Evolutionary conservation across 352 stramenopile species (phyloP).

Genomic region (Hyaloperonospora brassicae): DNA sequence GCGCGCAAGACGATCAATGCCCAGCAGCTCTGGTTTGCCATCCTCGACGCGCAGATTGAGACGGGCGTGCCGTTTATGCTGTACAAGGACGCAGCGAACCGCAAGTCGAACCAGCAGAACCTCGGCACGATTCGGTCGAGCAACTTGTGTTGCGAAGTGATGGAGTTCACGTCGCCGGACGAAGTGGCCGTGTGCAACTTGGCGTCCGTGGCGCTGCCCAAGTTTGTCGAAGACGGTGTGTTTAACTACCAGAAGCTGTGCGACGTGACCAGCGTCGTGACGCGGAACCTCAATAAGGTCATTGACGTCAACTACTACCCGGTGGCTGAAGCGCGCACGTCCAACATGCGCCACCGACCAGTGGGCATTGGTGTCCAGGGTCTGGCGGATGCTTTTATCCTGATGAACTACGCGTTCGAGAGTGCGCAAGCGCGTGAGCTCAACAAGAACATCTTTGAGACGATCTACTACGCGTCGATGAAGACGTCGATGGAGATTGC

Average conservation of each 20-base stretch:
- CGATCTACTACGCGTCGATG: slow-evolving; percentile 97
- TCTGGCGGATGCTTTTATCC: slow-evolving; percentile 96
- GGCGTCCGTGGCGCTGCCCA: slow-evolving; percentile 94
- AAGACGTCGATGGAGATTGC: slow-evolving; percentile 95
- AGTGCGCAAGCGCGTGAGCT: slow-evolving; percentile 84
- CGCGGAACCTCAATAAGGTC: slow-evolving; percentile 97
- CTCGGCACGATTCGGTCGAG: slow-evolving; percentile 98
- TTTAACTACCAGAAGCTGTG: slow-evolving; percentile 97
- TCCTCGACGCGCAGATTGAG: slow-evolving; percentile 98
- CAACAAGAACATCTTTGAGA: slow-evolving; percentile 99
- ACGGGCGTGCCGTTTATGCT: slow-evolving; percentile 99
- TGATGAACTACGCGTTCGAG: slow-evolving; percentile 96
- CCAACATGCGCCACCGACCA: slow-evolving; percentile 97
- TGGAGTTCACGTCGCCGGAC: slow-evolving; percentile 97
- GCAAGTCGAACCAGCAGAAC: slow-evolving; percentile 99
- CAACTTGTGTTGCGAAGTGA: slow-evolving; percentile 99
- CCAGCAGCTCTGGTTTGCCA: slow-evolving; percentile 97
- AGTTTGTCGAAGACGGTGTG: slow-evolving; percentile 83
- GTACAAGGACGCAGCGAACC: slow-evolving; percentile 98
- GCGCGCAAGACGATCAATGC: slow-evolving; percentile 94
- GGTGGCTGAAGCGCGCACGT: slow-evolving; percentile 78
- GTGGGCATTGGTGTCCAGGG: slow-evolving; percentile 98
- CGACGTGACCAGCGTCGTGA: slow-evolving; percentile 94
- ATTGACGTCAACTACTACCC: slow-evolving; percentile 99
- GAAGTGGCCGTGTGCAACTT: slow-evolving; percentile 99